Percentiles rank a stretch among this genome's conserved stretches.
Conservation (phyloP, 75 land plant genomes). For the Adiantum capillusveneris region DNA sequence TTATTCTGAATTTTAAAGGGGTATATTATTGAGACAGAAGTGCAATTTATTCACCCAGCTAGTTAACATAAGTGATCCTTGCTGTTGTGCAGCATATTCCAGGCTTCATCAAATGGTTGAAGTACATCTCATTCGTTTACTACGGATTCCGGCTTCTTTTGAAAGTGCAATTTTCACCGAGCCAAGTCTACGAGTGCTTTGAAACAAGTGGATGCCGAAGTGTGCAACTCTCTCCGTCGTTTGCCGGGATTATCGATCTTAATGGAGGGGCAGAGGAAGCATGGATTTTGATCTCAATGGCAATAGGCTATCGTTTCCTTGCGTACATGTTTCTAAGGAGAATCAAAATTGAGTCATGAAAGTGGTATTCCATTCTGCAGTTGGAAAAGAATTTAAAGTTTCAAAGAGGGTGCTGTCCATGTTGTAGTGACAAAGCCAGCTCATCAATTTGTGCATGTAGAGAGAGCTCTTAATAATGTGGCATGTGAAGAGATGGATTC, state of each 20-base stretch:
- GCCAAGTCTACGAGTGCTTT: conserved; percentile 59
- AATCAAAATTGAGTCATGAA: background rate
- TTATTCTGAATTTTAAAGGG: too few species aligned
- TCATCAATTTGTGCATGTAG: too few species aligned
- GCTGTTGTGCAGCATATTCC: conserved; percentile 89
- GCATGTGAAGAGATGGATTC: too few species aligned
- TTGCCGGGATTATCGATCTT: conserved; percentile 48
- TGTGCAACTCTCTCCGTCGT: conserved; percentile 65
- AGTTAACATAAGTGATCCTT: too few species aligned
- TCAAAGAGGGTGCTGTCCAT: too few species aligned
- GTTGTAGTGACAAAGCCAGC: too few species aligned
- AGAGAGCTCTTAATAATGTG: too few species aligned
- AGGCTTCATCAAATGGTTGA: conserved; percentile 81
- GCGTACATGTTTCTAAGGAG: conserved; percentile 74
- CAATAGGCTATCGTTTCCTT: conserved; percentile 48
- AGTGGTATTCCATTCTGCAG: too few species aligned
- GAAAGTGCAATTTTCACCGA: conserved; percentile 82
- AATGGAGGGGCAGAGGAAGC: conserved; percentile 58
- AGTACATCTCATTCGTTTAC: conserved; percentile 81
- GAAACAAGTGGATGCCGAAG: conserved; percentile 56
- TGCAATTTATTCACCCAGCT: too few species aligned
- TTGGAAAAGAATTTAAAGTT: too few species aligned
- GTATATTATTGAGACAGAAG: too few species aligned
- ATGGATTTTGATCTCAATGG: conserved; percentile 77
- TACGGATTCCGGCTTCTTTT: conserved; percentile 84